These are phyloP conservation scores for Caloboletus inedulis DNA, from an alignment of 1,284 basidiomycete species.

Conservation along the genomic window DNA sequence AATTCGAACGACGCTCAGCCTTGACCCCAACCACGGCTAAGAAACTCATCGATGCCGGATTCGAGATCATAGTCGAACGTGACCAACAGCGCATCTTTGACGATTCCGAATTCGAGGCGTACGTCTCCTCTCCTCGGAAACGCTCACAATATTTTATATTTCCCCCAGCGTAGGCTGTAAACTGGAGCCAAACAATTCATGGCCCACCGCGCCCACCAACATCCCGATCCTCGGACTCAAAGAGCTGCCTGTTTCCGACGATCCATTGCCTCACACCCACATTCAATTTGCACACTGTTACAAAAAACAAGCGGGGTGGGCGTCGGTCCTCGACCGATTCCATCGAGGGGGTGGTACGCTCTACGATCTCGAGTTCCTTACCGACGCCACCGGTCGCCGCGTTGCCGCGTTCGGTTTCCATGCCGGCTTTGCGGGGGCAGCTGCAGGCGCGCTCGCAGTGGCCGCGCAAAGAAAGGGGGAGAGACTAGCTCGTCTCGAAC, in stretches of 20 bases:
- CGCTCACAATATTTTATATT: neutral
- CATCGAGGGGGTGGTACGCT: slow-evolving; percentile 82
- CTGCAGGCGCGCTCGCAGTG: slow-evolving; percentile 85
- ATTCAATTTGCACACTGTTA: slow-evolving; percentile 99
- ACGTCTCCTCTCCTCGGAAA: slow-evolving; percentile 30
- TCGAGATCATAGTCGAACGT: slow-evolving; percentile 89
- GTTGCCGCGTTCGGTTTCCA: slow-evolving; percentile 99
- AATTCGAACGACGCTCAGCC: slow-evolving; percentile 90
- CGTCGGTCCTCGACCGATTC: slow-evolving; percentile 85
- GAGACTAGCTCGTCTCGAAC: slow-evolving; percentile 67
- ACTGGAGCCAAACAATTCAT: slow-evolving; percentile 87
- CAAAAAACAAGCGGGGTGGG: slow-evolving; percentile 96
- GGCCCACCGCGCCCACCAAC: slow-evolving; percentile 75
- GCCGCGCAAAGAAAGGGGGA: slow-evolving; percentile 66
- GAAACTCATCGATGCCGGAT: slow-evolving; percentile 87
- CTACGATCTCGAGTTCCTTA: slow-evolving; percentile 97
- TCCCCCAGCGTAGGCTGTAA: slow-evolving; percentile 77
- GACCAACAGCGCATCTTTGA: slow-evolving; percentile 96
- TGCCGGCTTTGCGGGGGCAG: slow-evolving; percentile 97
- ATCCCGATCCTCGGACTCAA: slow-evolving; percentile 95
- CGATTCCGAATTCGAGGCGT: slow-evolving; percentile 92
- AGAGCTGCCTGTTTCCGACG: slow-evolving; percentile 82
- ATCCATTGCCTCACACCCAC: slow-evolving; percentile 88
- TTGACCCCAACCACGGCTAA: slow-evolving; percentile 93
- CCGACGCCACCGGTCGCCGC: slow-evolving; percentile 79